A percentile compares a stretch with the other conserved stretches of the same genome.
Evolutionary conservation across 352 stramenopile species (phyloP).

Genomic region (Pythium sp.): DNA sequence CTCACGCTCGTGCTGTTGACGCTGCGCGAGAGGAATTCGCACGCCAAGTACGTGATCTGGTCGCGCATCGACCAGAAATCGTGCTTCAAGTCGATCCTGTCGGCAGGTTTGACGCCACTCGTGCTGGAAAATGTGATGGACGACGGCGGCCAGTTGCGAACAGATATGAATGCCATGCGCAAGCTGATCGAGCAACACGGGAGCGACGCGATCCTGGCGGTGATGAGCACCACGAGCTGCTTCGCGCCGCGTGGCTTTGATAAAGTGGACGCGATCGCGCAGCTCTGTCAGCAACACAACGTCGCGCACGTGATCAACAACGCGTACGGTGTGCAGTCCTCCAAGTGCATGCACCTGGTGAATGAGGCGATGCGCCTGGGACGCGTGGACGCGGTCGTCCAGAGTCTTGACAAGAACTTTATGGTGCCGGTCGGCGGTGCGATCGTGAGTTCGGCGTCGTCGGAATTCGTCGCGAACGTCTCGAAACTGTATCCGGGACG

Average conservation of each 20-base stretch:
- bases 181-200: slow-evolving; percentile 57
- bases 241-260: slow-evolving; percentile 97
- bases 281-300: slow-evolving; percentile 70
- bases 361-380: slow-evolving; percentile 89
- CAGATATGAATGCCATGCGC: slow-evolving; percentile 84
- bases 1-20: slow-evolving; percentile 90
- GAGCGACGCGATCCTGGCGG: slow-evolving; percentile 80
- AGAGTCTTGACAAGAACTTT: slow-evolving; percentile 99
- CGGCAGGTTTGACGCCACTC: slow-evolving; percentile 90
- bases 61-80: slow-evolving; percentile 99
- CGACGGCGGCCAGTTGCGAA: slow-evolving; percentile 79
- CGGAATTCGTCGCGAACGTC: slow-evolving; percentile 79
- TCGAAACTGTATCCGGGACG: slow-evolving; percentile 95
- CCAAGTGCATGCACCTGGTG: slow-evolving; percentile 90
- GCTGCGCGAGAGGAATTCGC: slow-evolving; percentile 56
- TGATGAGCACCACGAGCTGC: slow-evolving; percentile 98
- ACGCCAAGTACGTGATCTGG: slow-evolving; percentile 86
- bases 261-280: slow-evolving; percentile 90
- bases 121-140: slow-evolving; percentile 74
- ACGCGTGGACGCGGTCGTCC: slow-evolving; percentile 95
- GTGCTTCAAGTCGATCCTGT: slow-evolving; percentile 97
- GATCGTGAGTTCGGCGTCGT: slow-evolving; percentile 77
- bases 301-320: slow-evolving; percentile 99
- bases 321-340: slow-evolving; percentile 97
- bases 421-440: slow-evolving; percentile 94